These are phyloP conservation scores for Schizochytrium sp. DNA, from an alignment of 108 stramenopile species.

Conservation along the genomic window DNA sequence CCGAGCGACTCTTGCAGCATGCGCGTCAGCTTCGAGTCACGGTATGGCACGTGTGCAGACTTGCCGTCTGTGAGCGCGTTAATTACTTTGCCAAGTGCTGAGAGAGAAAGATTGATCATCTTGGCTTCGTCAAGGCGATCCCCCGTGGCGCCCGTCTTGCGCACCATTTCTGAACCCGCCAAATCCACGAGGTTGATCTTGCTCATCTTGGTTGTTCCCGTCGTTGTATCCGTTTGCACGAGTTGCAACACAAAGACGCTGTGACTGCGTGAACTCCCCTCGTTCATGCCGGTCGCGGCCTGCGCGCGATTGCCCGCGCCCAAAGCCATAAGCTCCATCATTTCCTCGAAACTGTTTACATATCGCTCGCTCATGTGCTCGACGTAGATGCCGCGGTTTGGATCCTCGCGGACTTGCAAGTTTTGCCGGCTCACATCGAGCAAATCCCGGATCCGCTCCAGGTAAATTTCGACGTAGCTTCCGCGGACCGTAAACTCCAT, in stretches of 20 bases:
- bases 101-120: conserved; percentile 30
- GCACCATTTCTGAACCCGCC: conserved; percentile 95
- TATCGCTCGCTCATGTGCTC: conserved; percentile 7
- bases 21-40: conserved; percentile 85
- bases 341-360: conserved; percentile 57
- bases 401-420: conserved; percentile 20
- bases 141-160: conserved; percentile 68
- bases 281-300: conserved; percentile 92
- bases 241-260: conserved; percentile 75
- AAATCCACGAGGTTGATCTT: conserved; percentile 89
- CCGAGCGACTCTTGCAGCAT: conserved; percentile 75
- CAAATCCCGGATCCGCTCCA: conserved; percentile 28
- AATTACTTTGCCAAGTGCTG: conserved; percentile 39
- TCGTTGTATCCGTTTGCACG: conserved; percentile 21
- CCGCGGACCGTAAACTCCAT: conserved; percentile 33
- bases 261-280: conserved; percentile 83
- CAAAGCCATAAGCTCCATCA: conserved; percentile 64
- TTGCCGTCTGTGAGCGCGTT: conserved; percentile 31
- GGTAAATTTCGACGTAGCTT: conserved; percentile 37
- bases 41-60: conserved; percentile 40
- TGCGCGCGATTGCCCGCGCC: conserved; percentile 81
- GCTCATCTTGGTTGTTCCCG: conserved; percentile 38
- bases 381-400: conserved; percentile 18
- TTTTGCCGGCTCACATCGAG: not conserved
- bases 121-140: conserved; percentile 25